Base-by-base conservation (phyloP, 352 stramenopile genomes). In the Pythium oligandrum region DNA sequence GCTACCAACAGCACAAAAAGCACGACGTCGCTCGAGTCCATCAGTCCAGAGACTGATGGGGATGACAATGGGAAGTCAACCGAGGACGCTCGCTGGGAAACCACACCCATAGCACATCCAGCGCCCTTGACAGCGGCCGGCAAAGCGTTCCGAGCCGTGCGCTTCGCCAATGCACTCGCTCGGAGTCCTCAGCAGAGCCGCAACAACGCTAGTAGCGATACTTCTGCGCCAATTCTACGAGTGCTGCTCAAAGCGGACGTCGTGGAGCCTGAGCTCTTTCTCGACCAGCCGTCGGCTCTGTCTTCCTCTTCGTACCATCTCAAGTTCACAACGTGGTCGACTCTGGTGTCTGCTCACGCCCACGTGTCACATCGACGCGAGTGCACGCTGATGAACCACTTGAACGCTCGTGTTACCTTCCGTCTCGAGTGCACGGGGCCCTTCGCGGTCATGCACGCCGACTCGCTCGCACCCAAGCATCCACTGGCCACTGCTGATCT, bases 271-370 rank as follows among this genome's bases (percentile, higher is more conserved):
- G 68, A 83, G 43, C 61, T 93, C 2, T 72, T 70, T 31, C 64
- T 90, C 40, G 80, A 91, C 51, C 74, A 85, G 47, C 48, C 53
- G 8, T 26, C n/a, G 40, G 33, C 4, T 48, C 40, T 36, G 39
- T 12, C 26, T 64, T 4, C 10, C 43, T 31, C 37, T 44, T 26
- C 35, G 32, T 82, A 83, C 39, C 73, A 85, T 53, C 63, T 86
- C 62, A 76, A 75, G 48, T 93, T 93, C 58, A 86, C 75, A 42
- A 91, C 78, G 26, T 93, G 78, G 80, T 85, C 75, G 9, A 88
- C 76, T 10, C 44, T 86, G 9, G 52, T 71, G 26, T 57, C 59
- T 12, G 53, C 30, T 2, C n/a, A 40, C 7, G 46, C 62, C 4
- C 70, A 90, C 48, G 44, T 50, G 2, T 85, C 80, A 49, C 80